These are phyloP conservation scores for Mortierella sp. DNA, from an alignment of 371 early-diverging fungal genomes.

Conservation along the genomic window DNA sequence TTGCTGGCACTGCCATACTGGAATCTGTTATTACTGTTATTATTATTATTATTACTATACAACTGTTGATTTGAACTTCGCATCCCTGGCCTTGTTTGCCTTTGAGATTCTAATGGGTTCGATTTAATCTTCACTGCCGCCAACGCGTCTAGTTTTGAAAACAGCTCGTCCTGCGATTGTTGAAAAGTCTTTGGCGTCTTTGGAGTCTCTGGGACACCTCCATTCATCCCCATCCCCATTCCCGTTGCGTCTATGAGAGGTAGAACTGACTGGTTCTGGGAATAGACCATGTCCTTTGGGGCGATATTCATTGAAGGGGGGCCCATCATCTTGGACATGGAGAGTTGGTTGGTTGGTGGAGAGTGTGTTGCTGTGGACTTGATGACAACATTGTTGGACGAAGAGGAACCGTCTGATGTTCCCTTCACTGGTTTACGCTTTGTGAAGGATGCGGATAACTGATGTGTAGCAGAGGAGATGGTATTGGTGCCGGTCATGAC, in stretches of 20 bases:
- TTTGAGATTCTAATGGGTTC: neutral
- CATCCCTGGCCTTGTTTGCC: neutral
- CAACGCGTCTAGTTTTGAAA: slow-evolving; percentile 34
- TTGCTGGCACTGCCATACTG: neutral
- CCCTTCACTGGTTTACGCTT: slow-evolving; percentile 38
- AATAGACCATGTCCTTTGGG: slow-evolving; percentile 5
- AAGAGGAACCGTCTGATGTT: neutral
- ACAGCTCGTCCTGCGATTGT: slow-evolving; percentile 47
- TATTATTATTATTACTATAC: neutral
- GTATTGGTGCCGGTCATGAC: neutral
- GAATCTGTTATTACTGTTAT: neutral
- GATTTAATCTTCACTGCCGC: slow-evolving; percentile 20
- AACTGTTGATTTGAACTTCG: neutral
- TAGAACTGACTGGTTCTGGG: neutral
- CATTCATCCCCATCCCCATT: neutral
- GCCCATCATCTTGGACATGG: slow-evolving; percentile 18
- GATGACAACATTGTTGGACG: slow-evolving; percentile 4
- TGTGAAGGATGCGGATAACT: slow-evolving; percentile 8
- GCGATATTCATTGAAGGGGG: slow-evolving; percentile 8
- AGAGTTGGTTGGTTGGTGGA: neutral
- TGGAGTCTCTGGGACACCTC: slow-evolving; percentile 3
- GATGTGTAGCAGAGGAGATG: neutral
- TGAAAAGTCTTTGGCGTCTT: slow-evolving; percentile 28
- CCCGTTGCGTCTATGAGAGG: slow-evolving; percentile 16
- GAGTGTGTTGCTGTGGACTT: slow-evolving; percentile 13